These are phyloP conservation scores for Arthrobotrys iridis DNA, from an alignment of 2,329 filamentous ascomycete species.

Conservation along the genomic window DNA sequence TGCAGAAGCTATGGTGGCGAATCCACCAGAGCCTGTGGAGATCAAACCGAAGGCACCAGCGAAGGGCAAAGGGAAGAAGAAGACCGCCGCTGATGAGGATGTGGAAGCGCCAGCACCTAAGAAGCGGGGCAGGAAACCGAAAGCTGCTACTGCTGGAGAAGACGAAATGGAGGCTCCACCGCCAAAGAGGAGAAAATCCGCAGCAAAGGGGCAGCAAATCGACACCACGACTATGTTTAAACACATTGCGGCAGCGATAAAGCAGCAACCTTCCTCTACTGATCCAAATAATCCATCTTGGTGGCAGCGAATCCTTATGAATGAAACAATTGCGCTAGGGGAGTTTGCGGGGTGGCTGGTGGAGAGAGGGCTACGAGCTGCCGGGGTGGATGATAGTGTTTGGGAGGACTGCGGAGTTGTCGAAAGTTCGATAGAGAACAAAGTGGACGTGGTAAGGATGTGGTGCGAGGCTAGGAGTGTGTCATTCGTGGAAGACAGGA, in stretches of 20 bases:
- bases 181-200: conserved; percentile 31
- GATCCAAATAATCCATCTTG: conserved; percentile 21
- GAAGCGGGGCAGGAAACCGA: conserved; percentile 43
- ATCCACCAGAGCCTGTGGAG: not conserved
- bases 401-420: conserved; percentile 31
- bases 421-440: conserved; percentile 61
- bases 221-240: conserved; percentile 22
- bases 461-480: conserved; percentile 64
- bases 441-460: conserved; percentile 62
- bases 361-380: not conserved
- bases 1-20: conserved; percentile 14
- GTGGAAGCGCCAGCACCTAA: not conserved
- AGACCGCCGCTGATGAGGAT: conserved; percentile 1
- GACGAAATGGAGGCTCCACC: conserved; percentile 8
- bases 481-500: conserved; percentile 60
- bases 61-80: conserved; percentile 21
- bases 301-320: conserved; percentile 50
- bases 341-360: conserved; percentile 43
- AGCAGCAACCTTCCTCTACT: conserved; percentile 14
- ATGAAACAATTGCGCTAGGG: conserved; percentile 41
- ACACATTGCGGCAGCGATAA: conserved; percentile 36
- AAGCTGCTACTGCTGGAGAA: not conserved
- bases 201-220: not conserved
- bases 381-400: conserved; percentile 1
- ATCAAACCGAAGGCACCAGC: not conserved